Evolutionary conservation across 768 basidiomycete genomes (phyloP).

Genomic region (Phaffia australis): DNA sequence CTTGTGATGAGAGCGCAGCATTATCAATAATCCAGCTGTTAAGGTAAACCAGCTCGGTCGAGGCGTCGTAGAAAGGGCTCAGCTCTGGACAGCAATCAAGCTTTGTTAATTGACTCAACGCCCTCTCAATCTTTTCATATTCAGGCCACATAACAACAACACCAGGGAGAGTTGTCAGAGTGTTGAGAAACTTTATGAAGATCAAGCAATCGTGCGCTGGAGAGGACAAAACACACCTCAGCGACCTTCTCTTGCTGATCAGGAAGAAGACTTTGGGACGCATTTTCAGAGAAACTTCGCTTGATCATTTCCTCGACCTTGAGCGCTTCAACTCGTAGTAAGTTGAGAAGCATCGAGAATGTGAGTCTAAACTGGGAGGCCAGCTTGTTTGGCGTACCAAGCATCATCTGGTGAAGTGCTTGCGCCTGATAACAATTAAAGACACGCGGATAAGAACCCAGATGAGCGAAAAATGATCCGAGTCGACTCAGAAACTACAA

Average conservation of each 20-base stretch:
- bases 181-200: no score
- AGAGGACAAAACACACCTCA: constrained; percentile 48
- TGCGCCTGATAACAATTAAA: constrained; percentile 47
- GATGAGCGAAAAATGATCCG: background rate
- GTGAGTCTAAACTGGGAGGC: constrained; percentile 94
- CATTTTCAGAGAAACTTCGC: constrained; percentile 94
- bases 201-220: background rate
- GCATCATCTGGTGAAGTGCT: constrained; percentile 74
- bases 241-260: constrained; percentile 81
- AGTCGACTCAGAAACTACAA: background rate
- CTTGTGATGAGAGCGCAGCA: constrained; percentile 52
- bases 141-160: background rate
- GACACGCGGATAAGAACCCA: background rate
- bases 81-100: constrained; percentile 68
- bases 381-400: constrained; percentile 83
- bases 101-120: constrained; percentile 51
- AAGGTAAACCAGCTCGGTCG: constrained; percentile 49
- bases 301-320: constrained; percentile 99
- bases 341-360: constrained; percentile 97
- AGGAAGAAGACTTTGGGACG: constrained; percentile 79
- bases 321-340: constrained; percentile 89
- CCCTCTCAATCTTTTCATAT: constrained; percentile 55
- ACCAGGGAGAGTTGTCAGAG: background rate
- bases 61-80: constrained; percentile 61
- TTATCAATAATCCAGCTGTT: constrained; percentile 56